Base-by-base conservation (phyloP, 2,329 filamentous ascomycete genomes). In the Colletotrichum magnum region DNA sequence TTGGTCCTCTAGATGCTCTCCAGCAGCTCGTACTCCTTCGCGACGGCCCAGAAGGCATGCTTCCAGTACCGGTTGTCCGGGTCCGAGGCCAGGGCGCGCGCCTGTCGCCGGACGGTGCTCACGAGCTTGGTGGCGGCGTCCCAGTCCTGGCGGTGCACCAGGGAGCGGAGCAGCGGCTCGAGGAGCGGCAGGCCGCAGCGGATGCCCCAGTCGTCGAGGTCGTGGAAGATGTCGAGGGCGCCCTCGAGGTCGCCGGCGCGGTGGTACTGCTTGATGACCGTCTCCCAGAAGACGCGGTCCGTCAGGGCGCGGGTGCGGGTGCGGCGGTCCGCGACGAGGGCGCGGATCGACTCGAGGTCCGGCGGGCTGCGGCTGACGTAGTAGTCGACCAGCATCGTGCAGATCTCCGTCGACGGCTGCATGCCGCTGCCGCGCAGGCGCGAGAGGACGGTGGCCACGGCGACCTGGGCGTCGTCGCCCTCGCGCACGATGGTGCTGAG, bases 351-450 rank as follows among this genome's bases (percentile, higher is more conserved):
- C 2, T 80, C 78, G 36, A 93, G 80, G 72, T 92, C 85, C 0
- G 90, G 89, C 2, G 89, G 88, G 1, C 80, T 70, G 58, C 84
- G 85, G 9, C 83, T 75, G 76, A 95, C 92, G 76, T 91, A 91
- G 76, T 92, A 85, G 53, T 91, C 87, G 53, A 93, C 82, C 21
- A 96, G 86, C 74, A 91, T 92, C 26, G 93, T 95, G 81, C 93
- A 93, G 75, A 94, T 92, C 73, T 94, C 87, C 1, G 88, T 79
- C 4, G 87, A 88, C 2, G 89, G 84, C 56, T 84, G 77, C 51
- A 91, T 75, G 21, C 86, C 85, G 26, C 83, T 80, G 6, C 75
- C 73, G 58, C 81, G 80, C 86, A 96, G 92, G 77, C 92, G 88
- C 1, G 82, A 79, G 51, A 94, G 84, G 7, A 95, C 84, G 2